These are phyloP conservation scores for Filobasidium floriforme DNA, from an alignment of 768 basidiomycete genomes.

Conservation along the genomic window DNA sequence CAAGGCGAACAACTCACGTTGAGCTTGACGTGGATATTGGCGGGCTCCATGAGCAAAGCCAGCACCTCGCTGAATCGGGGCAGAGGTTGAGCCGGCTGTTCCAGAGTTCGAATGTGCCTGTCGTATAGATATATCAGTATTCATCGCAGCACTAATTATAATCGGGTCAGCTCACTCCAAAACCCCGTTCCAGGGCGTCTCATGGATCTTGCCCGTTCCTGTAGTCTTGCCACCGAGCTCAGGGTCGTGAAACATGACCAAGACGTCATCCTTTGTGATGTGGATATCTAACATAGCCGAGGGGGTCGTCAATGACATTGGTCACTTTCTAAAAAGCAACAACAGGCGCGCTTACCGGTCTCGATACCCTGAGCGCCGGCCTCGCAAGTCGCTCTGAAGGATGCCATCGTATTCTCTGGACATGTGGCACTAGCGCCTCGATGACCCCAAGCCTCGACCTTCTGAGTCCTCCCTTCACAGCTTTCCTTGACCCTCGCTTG, in stretches of 20 bases:
- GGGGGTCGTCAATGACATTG: not conserved
- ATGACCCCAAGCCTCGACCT: conserved; percentile 70
- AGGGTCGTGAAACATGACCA: conserved; percentile 96
- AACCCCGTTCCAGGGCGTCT: conserved; percentile 62
- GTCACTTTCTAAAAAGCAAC: not conserved
- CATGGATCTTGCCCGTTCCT: conserved; percentile 59
- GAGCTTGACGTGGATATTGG: conserved; percentile 45
- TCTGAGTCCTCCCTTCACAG: conserved; percentile 1
- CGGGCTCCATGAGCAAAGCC: conserved; percentile 61
- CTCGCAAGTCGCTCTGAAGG: conserved; percentile 87
- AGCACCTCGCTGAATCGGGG: conserved; percentile 85
- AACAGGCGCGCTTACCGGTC: conserved; percentile 56
- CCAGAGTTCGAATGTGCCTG: conserved; percentile 67
- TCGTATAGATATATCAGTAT: conserved; percentile 45
- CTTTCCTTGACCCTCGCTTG: conserved; percentile 15
- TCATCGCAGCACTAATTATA: not conserved
- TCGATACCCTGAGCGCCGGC: conserved; percentile 96
- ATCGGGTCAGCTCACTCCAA: conserved; percentile 35
- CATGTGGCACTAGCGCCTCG: conserved; percentile 58
- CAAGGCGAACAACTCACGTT: conserved; percentile 47
- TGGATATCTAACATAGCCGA: conserved; percentile 69
- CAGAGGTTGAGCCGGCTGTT: conserved; percentile 74
- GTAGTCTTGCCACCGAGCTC: conserved; percentile 76
- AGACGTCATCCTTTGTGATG: conserved; percentile 74
- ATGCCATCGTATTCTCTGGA: conserved; percentile 83